Base-by-base conservation (phyloP, 1,284 basidiomycete species). In the Lentinula novae-zelandiae region DNA sequence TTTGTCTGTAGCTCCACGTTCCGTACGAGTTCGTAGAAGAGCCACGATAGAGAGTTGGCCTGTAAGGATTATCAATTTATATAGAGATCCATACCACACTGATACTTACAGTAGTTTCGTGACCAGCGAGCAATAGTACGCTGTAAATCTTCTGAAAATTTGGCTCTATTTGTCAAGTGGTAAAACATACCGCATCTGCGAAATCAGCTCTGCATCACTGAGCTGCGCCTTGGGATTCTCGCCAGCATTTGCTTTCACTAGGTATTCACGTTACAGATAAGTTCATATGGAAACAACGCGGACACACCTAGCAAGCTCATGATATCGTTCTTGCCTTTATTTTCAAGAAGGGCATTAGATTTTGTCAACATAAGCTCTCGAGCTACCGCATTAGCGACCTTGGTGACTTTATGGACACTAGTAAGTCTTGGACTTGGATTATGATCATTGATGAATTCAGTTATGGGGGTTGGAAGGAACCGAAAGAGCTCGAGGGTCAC, bases 181-280 rank as follows among this genome's bases (percentile, higher is more conserved):
- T 66, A 20, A n/a, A 5, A 10, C 70, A 44, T 61, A 81, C 79
- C 79, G 72, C 77, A 88, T 82, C 67, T 86, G 82, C 6, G 82
- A 70, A 2, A 82, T 64, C 64, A 86, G 68, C 63, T 86, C 86
- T 31, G 79, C 76, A 31, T 84, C 79, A 5, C 66, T 76, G 58
- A 87, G 69, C 58, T 73, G 74, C 22, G 72, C 72, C 60, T 73
- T 76, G 51, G 75, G 75, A 10, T 80, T 71, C 51, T 80, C 73
- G 2, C 78, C 77, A 49, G 73, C 73, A 62, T 86, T 86, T 5
- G 84, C 83, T 66, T 77, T 79, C 51, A 85, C 85, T 85, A n/a
- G 6, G 15, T 6, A 49, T 36, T 20, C n/a, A 33, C 17, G n/a
- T n/a, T 8, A 27, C 34, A 34, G 15, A 48, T 9, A 36, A 13